Conservation (phyloP, 139 green algal genomes). For the Chlorella sp. region DNA sequence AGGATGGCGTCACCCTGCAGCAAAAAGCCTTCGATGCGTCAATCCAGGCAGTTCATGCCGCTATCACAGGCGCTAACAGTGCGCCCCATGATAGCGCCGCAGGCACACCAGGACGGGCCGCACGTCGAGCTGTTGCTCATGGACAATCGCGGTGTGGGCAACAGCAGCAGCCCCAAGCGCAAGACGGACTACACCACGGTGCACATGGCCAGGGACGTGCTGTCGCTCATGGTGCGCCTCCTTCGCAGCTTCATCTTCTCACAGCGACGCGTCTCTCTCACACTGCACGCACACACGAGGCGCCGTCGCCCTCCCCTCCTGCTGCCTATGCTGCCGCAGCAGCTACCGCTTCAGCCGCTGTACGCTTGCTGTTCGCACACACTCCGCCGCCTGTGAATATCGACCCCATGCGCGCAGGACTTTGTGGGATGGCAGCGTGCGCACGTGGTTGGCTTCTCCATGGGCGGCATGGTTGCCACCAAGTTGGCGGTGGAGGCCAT, state of each 20-base stretch:
- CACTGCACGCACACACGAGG: too few relatives aligned
- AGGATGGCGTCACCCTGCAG: too few relatives aligned
- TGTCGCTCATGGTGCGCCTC: slow-evolving; percentile 18
- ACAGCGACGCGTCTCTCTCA: too few relatives aligned
- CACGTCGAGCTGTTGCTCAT: slow-evolving; percentile 28
- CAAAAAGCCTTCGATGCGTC: background rate
- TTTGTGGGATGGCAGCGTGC: slow-evolving; percentile 37
- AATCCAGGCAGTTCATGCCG: background rate
- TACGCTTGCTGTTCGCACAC: too few relatives aligned
- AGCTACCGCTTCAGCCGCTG: too few relatives aligned
- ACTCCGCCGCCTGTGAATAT: too few relatives aligned
- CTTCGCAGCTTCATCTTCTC: background rate
- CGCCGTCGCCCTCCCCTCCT: too few relatives aligned
- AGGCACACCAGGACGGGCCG: slow-evolving; percentile 2
- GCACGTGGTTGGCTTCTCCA: slow-evolving; percentile 58
- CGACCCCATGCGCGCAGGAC: too few relatives aligned
- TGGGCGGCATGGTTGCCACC: slow-evolving; percentile 57
- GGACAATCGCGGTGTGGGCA: slow-evolving; percentile 58
- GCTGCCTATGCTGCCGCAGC: too few relatives aligned
- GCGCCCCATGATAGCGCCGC: too few relatives aligned
- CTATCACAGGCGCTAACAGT: too few relatives aligned
- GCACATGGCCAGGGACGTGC: slow-evolving; percentile 46
- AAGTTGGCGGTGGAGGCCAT: slow-evolving; percentile 26
- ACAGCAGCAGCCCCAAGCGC: slow-evolving; percentile 23
- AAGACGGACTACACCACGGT: slow-evolving; percentile 35